Percentiles rank a stretch among this genome's conserved stretches.
These are phyloP conservation scores for Gossypium bickii DNA, from an alignment of 345 rosid genomes.

Conservation along the genomic window DNA sequence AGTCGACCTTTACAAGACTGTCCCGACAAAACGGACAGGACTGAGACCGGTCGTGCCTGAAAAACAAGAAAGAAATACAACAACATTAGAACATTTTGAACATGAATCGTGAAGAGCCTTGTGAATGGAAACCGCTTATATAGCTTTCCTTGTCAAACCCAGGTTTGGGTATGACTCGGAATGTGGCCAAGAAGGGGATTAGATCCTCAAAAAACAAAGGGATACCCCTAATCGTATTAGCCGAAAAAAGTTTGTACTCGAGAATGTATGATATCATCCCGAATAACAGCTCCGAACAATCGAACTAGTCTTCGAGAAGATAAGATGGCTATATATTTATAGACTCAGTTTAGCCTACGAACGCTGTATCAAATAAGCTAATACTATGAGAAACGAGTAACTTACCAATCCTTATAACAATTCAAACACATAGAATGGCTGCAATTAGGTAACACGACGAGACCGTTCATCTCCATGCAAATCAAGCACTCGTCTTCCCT, in stretches of 20 bases:
- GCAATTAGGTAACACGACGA: conserved; percentile 70
- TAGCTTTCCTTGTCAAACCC: no score
- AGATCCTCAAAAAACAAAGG: no score
- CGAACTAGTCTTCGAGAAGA: no score
- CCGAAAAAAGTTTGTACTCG: neutral
- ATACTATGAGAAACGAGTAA: neutral
- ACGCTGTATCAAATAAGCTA: no score
- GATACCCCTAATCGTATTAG: no score
- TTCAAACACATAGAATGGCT: conserved; percentile 66
- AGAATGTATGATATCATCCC: neutral
- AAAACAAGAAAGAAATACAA: conserved; percentile 14
- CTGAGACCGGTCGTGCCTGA: conserved; percentile 63
- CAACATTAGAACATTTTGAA: neutral
- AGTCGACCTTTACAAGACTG: conserved; percentile 48
- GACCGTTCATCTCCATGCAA: conserved; percentile 60
- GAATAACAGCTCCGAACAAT: neutral
- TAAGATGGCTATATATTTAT: neutral
- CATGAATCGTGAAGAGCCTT: neutral
- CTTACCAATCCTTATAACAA: conserved; percentile 66
- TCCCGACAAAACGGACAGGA: conserved; percentile 85
- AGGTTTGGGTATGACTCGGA: no score
- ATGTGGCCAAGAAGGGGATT: no score
- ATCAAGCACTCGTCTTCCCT: conserved; percentile 61
- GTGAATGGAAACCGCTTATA: no score
- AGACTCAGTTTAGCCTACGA: neutral